These are phyloP conservation scores for Paecilomyces sp. DNA, from an alignment of 2,329 filamentous ascomycete genomes.

Conservation along the genomic window DNA sequence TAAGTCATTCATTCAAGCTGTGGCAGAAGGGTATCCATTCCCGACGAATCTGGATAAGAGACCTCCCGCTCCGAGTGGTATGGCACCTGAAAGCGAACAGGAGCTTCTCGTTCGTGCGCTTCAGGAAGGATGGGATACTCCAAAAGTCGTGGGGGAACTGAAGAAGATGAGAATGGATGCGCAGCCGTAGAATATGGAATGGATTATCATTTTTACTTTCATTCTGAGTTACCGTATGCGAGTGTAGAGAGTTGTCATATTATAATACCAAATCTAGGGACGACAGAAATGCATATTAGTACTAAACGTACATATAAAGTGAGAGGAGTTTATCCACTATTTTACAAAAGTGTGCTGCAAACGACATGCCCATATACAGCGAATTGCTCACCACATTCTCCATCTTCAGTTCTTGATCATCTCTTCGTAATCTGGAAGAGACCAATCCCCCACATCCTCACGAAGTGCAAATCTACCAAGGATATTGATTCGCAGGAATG, in stretches of 20 bases:
- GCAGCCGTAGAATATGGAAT: neutral
- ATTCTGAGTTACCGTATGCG: too few species aligned
- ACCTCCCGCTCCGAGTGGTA: constrained; percentile 48
- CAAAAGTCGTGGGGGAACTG: constrained; percentile 36
- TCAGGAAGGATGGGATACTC: constrained; percentile 31
- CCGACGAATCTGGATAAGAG: constrained; percentile 55
- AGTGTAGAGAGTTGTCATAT: too few species aligned
- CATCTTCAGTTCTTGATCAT: constrained; percentile 3
- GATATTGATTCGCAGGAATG: constrained; percentile 29
- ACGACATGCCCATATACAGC: neutral
- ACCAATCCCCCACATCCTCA: constrained; percentile 28
- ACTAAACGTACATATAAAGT: neutral
- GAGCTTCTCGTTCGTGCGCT: constrained; percentile 43
- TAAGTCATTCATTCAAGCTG: constrained; percentile 42
- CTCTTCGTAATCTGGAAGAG: constrained; percentile 31
- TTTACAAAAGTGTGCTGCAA: neutral
- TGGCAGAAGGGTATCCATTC: constrained; percentile 56
- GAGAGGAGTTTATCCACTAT: neutral
- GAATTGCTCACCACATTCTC: neutral
- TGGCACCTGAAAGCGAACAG: constrained; percentile 56
- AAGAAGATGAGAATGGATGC: constrained; percentile 30
- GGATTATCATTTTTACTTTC: neutral
- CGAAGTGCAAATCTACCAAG: constrained; percentile 22
- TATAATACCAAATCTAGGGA: neutral
- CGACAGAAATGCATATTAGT: neutral